Evolutionary conservation across 1,284 basidiomycete genomes (phyloP).

Genomic region (Ustilago trichophora): DNA sequence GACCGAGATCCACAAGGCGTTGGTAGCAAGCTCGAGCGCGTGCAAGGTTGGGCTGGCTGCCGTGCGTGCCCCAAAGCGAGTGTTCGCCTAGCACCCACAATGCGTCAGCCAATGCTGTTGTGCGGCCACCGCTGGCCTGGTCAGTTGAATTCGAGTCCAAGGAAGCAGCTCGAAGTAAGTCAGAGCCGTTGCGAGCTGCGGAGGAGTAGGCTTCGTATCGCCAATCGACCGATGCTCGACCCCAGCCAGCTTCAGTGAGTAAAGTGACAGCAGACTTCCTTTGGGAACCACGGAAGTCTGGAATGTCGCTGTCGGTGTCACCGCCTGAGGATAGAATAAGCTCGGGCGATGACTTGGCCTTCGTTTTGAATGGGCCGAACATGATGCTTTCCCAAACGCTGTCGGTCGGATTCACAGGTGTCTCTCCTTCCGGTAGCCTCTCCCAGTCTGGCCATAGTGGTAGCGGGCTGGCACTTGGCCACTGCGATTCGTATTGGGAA

Average conservation of each 20-base stretch:
- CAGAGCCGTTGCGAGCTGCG: slow-evolving; percentile 14
- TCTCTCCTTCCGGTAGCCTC: slow-evolving; percentile 17
- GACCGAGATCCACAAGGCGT: slow-evolving; percentile 43
- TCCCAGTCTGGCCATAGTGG: slow-evolving; percentile 61
- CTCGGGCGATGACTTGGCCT: slow-evolving; percentile 2
- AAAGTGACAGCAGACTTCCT: slow-evolving; percentile 32
- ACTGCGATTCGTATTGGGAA: slow-evolving; percentile 28
- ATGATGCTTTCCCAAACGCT: slow-evolving; percentile 46
- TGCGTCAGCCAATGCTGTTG: slow-evolving; percentile 50
- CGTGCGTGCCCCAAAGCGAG: slow-evolving; percentile 64
- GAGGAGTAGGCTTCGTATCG: slow-evolving; percentile 32
- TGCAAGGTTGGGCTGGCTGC: slow-evolving; percentile 45
- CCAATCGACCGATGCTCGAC: slow-evolving; percentile 22
- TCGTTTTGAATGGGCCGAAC: slow-evolving; percentile 49
- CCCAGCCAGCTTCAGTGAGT: slow-evolving; percentile 50
- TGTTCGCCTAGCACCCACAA: slow-evolving; percentile 63
- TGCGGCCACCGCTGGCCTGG: background rate
- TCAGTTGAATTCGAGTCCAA: background rate
- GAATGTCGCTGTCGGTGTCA: background rate
- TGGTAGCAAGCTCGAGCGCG: slow-evolving; percentile 53
- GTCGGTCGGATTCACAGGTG: slow-evolving; percentile 23
- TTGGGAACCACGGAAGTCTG: background rate
- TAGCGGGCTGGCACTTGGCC: slow-evolving; percentile 32
- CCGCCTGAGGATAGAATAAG: slow-evolving; percentile 1
- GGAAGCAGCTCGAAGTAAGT: slow-evolving; percentile 12